These are phyloP conservation scores for Trichothecium roseum DNA, from an alignment of 2,329 filamentous ascomycete genomes.

Conservation along the genomic window DNA sequence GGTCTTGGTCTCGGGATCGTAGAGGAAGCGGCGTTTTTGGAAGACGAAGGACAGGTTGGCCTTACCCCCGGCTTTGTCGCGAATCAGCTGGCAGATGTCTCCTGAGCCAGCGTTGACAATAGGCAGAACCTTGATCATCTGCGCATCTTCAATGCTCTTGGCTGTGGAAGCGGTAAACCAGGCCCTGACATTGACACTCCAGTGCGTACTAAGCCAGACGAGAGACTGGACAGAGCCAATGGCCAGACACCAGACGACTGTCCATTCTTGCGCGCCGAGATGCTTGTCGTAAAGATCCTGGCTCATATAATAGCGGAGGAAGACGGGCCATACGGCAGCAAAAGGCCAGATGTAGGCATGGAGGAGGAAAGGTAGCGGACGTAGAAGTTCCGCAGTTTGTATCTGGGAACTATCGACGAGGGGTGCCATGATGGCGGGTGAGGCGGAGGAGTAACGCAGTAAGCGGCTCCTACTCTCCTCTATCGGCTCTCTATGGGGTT, in stretches of 20 bases:
- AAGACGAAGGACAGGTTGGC: constrained; percentile 82
- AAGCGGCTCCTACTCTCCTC: too few relatives aligned
- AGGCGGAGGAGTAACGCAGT: background rate
- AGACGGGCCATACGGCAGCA: constrained; percentile 80
- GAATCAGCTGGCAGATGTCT: constrained; percentile 75
- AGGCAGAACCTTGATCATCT: constrained; percentile 87
- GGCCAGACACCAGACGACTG: constrained; percentile 82
- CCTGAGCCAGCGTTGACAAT: constrained; percentile 78
- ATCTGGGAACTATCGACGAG: constrained; percentile 92
- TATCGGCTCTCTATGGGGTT: too few relatives aligned
- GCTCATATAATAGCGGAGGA: constrained; percentile 78
- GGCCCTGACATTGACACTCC: constrained; percentile 82
- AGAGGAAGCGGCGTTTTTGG: constrained; percentile 95
- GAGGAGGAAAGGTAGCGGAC: constrained; percentile 68
- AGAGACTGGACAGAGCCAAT: constrained; percentile 85
- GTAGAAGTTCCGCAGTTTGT: constrained; percentile 75
- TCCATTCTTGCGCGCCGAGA: constrained; percentile 94
- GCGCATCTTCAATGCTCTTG: constrained; percentile 59
- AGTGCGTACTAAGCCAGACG: constrained; percentile 92
- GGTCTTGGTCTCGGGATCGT: constrained; percentile 56
- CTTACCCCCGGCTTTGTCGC: constrained; percentile 68
- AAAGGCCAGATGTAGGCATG: constrained; percentile 95
- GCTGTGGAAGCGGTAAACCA: constrained; percentile 70
- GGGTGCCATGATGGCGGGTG: constrained; percentile 50
- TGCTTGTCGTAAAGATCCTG: constrained; percentile 79